Conservation (phyloP, 2,329 filamentous ascomycete genomes). For the Stylonectria norvegica region DNA sequence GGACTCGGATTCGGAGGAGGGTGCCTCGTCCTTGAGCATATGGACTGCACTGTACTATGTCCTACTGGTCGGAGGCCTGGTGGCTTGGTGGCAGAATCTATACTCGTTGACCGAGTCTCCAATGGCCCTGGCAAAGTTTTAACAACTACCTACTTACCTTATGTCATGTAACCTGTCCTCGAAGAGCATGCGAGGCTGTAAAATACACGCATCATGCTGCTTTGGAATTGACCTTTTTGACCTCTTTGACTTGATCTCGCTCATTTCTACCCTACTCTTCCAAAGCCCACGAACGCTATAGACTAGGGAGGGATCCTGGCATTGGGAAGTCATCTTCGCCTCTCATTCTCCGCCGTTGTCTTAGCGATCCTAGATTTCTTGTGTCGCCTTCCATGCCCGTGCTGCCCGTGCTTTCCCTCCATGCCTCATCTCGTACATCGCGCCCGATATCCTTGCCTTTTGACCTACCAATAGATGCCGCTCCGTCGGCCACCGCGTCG, state of each 20-base stretch:
- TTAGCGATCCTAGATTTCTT: constrained; percentile 37
- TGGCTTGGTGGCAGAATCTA: constrained; percentile 67
- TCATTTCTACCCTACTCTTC: no score
- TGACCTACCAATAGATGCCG: constrained; percentile 47
- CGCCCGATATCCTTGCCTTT: constrained; percentile 53
- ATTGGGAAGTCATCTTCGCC: constrained; percentile 41
- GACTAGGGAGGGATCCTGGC: constrained; percentile 45
- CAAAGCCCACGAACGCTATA: no score
- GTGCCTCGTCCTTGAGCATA: constrained; percentile 21
- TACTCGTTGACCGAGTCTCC: constrained; percentile 64
- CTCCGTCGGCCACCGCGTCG: constrained; percentile 47
- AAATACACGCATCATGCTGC: no score
- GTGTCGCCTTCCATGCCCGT: constrained; percentile 45
- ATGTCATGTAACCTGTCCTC: no score
- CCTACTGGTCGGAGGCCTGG: constrained; percentile 67
- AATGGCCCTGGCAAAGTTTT: constrained; percentile 30
- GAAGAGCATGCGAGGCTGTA: no score
- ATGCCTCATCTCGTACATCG: constrained; percentile 50
- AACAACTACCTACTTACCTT: no score
- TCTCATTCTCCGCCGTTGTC: constrained; percentile 34
- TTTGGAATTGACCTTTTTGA: no score
- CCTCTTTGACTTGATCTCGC: no score
- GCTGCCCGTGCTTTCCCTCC: constrained; percentile 44
- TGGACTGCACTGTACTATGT: constrained; percentile 82
- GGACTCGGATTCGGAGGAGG: constrained; percentile 23